phyloP scores from a whole-genome alignment of 768 basidiomycete genomes.

The Pholiota conissans region DNA sequence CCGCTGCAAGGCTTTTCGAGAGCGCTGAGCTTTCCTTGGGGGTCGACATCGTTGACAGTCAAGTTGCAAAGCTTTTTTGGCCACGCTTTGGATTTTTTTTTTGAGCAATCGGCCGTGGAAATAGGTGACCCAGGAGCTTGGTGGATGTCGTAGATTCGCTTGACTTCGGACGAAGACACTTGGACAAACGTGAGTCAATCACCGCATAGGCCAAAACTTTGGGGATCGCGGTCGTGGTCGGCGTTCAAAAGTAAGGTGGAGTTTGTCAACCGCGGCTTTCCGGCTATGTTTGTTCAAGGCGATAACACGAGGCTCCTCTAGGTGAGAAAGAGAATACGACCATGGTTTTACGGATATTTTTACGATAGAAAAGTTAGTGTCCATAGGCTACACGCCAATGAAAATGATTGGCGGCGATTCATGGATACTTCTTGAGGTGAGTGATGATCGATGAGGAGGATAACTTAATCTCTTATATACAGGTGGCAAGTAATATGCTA shows the following conservation, averaged over 20 bases:
- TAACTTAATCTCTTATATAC: too few relatives aligned
- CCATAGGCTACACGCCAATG: too few relatives aligned
- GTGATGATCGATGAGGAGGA: too few relatives aligned
- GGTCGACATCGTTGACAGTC: background rate
- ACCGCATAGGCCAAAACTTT: constrained; percentile 5
- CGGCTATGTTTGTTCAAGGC: background rate
- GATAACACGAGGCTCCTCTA: background rate
- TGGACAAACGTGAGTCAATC: background rate
- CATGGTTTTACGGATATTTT: background rate
- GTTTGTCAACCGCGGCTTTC: constrained; percentile 5
- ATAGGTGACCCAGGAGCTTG: too few relatives aligned
- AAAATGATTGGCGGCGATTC: too few relatives aligned
- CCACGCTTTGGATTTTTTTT: too few relatives aligned
- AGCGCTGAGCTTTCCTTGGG: constrained; percentile 10
- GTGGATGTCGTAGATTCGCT: too few relatives aligned
- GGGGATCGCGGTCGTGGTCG: constrained; percentile 3
- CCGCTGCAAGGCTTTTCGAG: constrained; percentile 39
- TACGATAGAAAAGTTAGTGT: background rate
- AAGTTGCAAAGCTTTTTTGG: background rate
- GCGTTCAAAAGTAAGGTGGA: background rate
- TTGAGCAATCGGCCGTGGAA: too few relatives aligned
- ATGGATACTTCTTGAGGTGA: too few relatives aligned
- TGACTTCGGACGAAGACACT: background rate
- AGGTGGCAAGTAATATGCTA: too few relatives aligned
- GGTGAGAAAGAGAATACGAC: too few relatives aligned